Evolutionary conservation across 1,284 basidiomycete species (phyloP).

Genomic region (Boletus smithii): DNA sequence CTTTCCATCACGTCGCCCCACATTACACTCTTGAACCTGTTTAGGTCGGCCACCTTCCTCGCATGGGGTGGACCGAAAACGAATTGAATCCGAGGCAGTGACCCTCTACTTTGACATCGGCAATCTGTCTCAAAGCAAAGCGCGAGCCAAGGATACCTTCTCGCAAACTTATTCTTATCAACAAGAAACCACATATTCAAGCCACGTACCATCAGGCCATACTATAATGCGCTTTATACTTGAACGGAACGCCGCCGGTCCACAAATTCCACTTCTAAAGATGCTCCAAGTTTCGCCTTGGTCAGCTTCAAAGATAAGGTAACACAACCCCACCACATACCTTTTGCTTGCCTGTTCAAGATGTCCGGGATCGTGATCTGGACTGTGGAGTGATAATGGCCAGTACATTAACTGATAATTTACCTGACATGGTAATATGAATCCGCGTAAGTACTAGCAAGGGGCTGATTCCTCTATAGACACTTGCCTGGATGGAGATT

Average conservation of each 20-base stretch:
- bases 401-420: no score
- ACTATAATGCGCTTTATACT: slow-evolving; percentile 25
- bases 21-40: background rate
- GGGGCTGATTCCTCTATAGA: background rate
- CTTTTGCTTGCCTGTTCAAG: slow-evolving; percentile 12
- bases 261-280: slow-evolving; percentile 37
- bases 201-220: slow-evolving; percentile 26
- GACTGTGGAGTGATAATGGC: no score
- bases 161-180: background rate
- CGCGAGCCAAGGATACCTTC: background rate
- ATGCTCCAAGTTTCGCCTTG: slow-evolving; percentile 33
- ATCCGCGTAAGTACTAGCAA: background rate
- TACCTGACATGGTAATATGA: slow-evolving; percentile 14
- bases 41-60: background rate
- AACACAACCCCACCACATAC: slow-evolving; percentile 39
- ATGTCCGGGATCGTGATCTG: slow-evolving; percentile 31
- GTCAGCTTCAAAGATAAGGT: slow-evolving; percentile 38
- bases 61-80: no score
- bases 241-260: slow-evolving; percentile 21
- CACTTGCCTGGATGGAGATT: slow-evolving; percentile 36
- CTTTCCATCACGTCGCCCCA: background rate
- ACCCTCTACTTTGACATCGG: background rate
- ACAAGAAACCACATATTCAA: background rate
- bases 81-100: background rate
- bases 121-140: background rate